These are phyloP conservation scores for Pulveroboletus sp. DNA, from an alignment of 768 basidiomycete genomes.

Conservation along the genomic window DNA sequence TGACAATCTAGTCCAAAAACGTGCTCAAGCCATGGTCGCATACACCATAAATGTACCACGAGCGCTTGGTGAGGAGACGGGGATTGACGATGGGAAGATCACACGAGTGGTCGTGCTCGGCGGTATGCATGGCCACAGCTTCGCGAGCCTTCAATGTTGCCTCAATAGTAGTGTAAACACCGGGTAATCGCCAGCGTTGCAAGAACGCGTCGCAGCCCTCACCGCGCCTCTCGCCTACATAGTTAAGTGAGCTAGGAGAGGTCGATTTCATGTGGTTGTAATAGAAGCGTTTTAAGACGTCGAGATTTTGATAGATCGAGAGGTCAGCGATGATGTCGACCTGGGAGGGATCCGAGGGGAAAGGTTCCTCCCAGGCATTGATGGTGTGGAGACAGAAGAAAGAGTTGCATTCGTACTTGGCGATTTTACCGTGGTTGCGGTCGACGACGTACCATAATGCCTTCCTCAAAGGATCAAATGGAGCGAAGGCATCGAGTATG, in stretches of 20 bases:
- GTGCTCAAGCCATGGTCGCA: conserved; percentile 26
- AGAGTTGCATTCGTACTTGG: conserved; percentile 33
- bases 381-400: conserved; percentile 39
- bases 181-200: conserved; percentile 30
- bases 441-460: conserved; percentile 37
- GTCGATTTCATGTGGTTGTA: conserved; percentile 27
- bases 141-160: conserved; percentile 12
- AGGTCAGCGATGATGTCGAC: conserved; percentile 35
- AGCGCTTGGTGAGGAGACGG: conserved; percentile 26
- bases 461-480: conserved; percentile 26
- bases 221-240: conserved; percentile 18
- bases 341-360: conserved; percentile 20
- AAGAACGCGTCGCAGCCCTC: conserved; percentile 18
- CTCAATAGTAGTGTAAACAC: conserved; percentile 18
- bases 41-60: conserved; percentile 31
- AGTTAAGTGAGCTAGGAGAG: conserved; percentile 23
- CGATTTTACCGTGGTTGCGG: conserved; percentile 31
- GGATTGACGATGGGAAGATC: conserved; percentile 37
- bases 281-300: conserved; percentile 31
- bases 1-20: conserved; percentile 33
- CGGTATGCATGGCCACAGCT: conserved; percentile 18
- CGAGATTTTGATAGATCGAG: conserved; percentile 31
- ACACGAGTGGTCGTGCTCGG: conserved; percentile 26
- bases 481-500: conserved; percentile 30
- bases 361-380: conserved; percentile 36